A percentile compares a stretch with the other conserved stretches of the same genome.
These are phyloP conservation scores for Talaromyces nanjingensis DNA, from an alignment of 495 filamentous ascomycete species.

Conservation along the genomic window DNA sequence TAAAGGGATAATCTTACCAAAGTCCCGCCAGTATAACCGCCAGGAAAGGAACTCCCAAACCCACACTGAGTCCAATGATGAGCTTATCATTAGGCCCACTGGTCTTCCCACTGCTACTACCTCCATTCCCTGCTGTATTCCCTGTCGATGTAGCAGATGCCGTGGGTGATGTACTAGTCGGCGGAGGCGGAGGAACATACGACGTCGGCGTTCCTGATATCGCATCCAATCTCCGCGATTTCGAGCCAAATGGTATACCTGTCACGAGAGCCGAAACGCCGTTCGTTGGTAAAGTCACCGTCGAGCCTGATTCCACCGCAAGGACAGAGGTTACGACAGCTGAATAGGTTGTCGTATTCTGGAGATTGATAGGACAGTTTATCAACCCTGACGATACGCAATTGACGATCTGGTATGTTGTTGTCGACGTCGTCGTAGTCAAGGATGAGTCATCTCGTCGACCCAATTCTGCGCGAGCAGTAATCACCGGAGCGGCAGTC, in stretches of 20 bases:
- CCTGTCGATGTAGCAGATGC: conserved; percentile 7
- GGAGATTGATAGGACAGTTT: conserved; percentile 40
- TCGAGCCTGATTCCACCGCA: conserved; percentile 27
- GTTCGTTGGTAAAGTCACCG: conserved; percentile 28
- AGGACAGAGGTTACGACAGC: conserved; percentile 26
- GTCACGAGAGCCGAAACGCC: conserved; percentile 20
- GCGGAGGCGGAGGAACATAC: conserved; percentile 18
- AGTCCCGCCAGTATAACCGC: conserved; percentile 20
- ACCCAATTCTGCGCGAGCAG: conserved; percentile 17
- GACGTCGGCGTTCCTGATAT: conserved; percentile 27
- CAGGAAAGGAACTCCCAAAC: conserved; percentile 33
- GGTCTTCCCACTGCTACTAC: background rate
- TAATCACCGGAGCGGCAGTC: conserved; percentile 11
- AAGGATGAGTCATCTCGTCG: conserved; percentile 21
- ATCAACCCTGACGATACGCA: conserved; percentile 33
- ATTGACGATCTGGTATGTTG: conserved; percentile 27
- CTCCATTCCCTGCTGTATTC: conserved; percentile 15
- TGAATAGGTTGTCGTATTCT: conserved; percentile 27
- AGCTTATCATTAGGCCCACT: conserved; percentile 18
- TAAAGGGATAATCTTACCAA: conserved; percentile 21
- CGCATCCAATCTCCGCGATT: conserved; percentile 24
- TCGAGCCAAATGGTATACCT: conserved; percentile 30
- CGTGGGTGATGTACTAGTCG: conserved; percentile 2
- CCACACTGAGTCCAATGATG: conserved; percentile 37
- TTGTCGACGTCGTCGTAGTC: conserved; percentile 24